Evolutionary conservation across 2,329 filamentous ascomycete genomes (phyloP).

Genomic region (Aspergillus puulaauensis): DNA sequence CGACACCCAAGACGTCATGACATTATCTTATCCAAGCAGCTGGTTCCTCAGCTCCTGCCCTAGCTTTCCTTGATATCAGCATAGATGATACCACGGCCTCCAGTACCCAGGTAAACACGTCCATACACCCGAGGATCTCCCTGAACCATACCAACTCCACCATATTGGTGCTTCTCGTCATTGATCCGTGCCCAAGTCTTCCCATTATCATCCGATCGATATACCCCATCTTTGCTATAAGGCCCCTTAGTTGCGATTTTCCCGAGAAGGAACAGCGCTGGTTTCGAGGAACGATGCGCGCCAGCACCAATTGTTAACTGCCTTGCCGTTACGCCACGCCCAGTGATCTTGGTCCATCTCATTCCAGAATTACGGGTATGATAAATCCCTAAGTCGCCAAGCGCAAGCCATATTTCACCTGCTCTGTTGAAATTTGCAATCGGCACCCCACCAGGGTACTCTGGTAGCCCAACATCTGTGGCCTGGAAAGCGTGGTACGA

Average conservation of each 20-base stretch:
- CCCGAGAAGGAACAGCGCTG: conserved; percentile 7
- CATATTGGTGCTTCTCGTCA: conserved; percentile 15
- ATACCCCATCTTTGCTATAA: conserved; percentile 9
- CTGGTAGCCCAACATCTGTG: conserved; percentile 9
- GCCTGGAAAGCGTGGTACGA: conserved; percentile 9
- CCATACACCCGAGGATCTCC: conserved; percentile 17
- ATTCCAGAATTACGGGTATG: conserved; percentile 13
- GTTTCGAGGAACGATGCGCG: conserved; percentile 2
- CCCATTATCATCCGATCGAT: conserved; percentile 16
- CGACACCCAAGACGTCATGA: neutral
- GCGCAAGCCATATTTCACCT: conserved; percentile 15
- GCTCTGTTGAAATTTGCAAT: conserved; percentile 13
- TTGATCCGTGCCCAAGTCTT: conserved; percentile 14
- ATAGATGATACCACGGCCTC: conserved; percentile 13
- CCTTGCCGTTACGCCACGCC: conserved; percentile 3
- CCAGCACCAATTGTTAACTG: conserved; percentile 7
- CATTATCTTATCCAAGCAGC: neutral
- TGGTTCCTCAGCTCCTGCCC: neutral
- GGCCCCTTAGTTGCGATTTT: neutral
- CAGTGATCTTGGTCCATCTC: conserved; percentile 4
- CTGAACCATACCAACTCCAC: conserved; percentile 14
- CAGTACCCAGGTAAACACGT: conserved; percentile 17
- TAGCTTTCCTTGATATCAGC: conserved; percentile 10
- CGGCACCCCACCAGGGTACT: conserved; percentile 7
- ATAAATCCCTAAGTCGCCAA: conserved; percentile 11